Evolutionary conservation across 371 early-diverging fungal species (phyloP).

Genomic region (Mucor lusitanicus): DNA sequence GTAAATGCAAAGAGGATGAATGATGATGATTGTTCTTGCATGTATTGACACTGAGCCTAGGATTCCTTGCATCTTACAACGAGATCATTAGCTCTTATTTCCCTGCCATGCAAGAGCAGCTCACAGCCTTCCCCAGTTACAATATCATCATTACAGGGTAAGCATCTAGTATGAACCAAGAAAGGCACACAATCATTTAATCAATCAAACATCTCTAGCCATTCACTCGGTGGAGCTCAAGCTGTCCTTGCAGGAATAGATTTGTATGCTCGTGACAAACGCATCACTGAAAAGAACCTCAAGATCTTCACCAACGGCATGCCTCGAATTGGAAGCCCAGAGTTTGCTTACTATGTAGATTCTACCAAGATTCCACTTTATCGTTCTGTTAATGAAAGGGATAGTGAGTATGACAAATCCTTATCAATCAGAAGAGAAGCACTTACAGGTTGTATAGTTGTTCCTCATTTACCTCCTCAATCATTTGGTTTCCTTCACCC

Average conservation of each 20-base stretch:
- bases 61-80: slow-evolving; percentile 15
- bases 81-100: slow-evolving; percentile 9
- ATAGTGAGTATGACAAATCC: slow-evolving; percentile 16
- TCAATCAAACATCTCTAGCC: background rate
- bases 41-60: background rate
- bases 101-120: slow-evolving; percentile 11
- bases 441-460: slow-evolving; percentile 17
- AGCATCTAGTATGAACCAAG: background rate
- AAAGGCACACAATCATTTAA: background rate
- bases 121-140: slow-evolving; percentile 13
- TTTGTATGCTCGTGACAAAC: slow-evolving; percentile 20
- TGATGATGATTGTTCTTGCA: background rate
- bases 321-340: slow-evolving; percentile 54
- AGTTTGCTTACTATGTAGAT: slow-evolving; percentile 44
- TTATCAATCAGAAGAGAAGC: background rate
- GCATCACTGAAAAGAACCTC: slow-evolving; percentile 13
- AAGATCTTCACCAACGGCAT: slow-evolving; percentile 32
- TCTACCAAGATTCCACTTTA: slow-evolving; percentile 28
- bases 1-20: background rate
- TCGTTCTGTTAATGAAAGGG: slow-evolving; percentile 50
- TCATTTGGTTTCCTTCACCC: slow-evolving; percentile 48
- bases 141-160: slow-evolving; percentile 16
- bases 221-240: slow-evolving; percentile 30
- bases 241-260: slow-evolving; percentile 30
- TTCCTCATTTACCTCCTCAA: slow-evolving; percentile 56